Evolutionary conservation across 768 basidiomycete genomes (phyloP).

Genomic region (Hypholoma sublateritium): DNA sequence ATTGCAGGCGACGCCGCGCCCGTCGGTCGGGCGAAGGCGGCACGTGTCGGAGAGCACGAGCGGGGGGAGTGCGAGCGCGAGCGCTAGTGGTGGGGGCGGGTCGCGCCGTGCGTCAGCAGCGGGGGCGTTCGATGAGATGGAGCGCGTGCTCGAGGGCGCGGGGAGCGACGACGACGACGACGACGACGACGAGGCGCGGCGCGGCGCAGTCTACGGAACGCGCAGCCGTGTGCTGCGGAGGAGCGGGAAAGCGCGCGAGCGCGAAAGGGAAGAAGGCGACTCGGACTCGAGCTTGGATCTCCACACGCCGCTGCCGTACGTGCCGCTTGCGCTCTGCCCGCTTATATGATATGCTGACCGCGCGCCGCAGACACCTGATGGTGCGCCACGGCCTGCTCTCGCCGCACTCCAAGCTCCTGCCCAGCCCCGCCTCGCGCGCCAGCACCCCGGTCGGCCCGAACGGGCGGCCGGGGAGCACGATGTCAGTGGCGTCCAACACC

Average conservation of each 20-base stretch:
- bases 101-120: too few relatives aligned
- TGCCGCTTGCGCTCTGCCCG: slow-evolving; percentile 19
- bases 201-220: too few relatives aligned
- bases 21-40: background rate
- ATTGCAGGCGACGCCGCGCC: slow-evolving; percentile 4
- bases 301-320: slow-evolving; percentile 69
- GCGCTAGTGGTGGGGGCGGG: background rate
- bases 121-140: slow-evolving; percentile 14
- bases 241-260: background rate
- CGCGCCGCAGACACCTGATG: slow-evolving; percentile 64
- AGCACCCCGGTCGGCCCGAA: slow-evolving; percentile 16
- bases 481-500: slow-evolving; percentile 31
- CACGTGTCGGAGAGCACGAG: background rate
- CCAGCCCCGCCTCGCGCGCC: slow-evolving; percentile 27
- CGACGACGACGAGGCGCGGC: background rate
- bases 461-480: slow-evolving; percentile 33
- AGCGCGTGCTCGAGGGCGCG: slow-evolving; percentile 17
- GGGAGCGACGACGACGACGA: slow-evolving; percentile 13
- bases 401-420: slow-evolving; percentile 61
- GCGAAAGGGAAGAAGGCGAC: slow-evolving; percentile 35
- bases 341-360: too few relatives aligned
- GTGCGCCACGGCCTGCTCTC: slow-evolving; percentile 65
- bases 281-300: slow-evolving; percentile 70
- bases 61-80: slow-evolving; percentile 1
- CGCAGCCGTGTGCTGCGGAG: too few relatives aligned